These are phyloP conservation scores for Aspergillus funiculosus DNA, from an alignment of 495 filamentous ascomycete species.

Conservation along the genomic window DNA sequence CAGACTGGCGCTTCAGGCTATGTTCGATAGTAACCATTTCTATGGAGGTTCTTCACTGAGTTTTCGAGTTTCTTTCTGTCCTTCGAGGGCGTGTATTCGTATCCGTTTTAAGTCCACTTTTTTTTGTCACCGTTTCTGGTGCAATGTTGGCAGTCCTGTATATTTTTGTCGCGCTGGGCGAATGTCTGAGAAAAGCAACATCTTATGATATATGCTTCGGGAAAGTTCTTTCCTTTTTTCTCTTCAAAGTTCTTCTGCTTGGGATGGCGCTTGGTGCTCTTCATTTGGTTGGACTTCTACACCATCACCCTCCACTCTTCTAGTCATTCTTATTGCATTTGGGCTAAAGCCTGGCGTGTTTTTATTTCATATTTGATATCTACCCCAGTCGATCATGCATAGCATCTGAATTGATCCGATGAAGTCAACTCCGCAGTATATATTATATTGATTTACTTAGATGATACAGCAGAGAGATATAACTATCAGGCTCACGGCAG, in stretches of 20 bases:
- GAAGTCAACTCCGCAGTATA: too few species aligned
- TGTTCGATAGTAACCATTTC: slow-evolving; percentile 25
- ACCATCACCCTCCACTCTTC: slow-evolving; percentile 29
- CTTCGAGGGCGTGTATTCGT: slow-evolving; percentile 5
- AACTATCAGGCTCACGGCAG: too few species aligned
- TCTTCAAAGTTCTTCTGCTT: slow-evolving; percentile 19
- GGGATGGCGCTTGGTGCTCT: slow-evolving; percentile 29
- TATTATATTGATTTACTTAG: too few species aligned
- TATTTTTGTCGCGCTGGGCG: too few species aligned
- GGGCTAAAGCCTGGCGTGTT: slow-evolving; percentile 20
- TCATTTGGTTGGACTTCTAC: slow-evolving; percentile 13
- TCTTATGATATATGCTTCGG: too few species aligned
- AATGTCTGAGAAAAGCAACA: too few species aligned
- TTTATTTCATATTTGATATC: neutral
- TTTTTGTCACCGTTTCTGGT: slow-evolving; percentile 7
- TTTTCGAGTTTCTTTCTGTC: slow-evolving; percentile 21
- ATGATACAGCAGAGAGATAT: too few species aligned
- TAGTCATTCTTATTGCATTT: slow-evolving; percentile 25
- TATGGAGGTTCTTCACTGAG: slow-evolving; percentile 19
- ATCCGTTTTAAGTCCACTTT: slow-evolving; percentile 17
- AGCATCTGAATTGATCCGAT: neutral
- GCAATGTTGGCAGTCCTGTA: neutral
- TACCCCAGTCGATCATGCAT: neutral
- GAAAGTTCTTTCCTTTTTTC: neutral
- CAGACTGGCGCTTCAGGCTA: slow-evolving; percentile 33